Base-by-base conservation (phyloP, 106 monocot species). In the Allium sativum region DNA sequence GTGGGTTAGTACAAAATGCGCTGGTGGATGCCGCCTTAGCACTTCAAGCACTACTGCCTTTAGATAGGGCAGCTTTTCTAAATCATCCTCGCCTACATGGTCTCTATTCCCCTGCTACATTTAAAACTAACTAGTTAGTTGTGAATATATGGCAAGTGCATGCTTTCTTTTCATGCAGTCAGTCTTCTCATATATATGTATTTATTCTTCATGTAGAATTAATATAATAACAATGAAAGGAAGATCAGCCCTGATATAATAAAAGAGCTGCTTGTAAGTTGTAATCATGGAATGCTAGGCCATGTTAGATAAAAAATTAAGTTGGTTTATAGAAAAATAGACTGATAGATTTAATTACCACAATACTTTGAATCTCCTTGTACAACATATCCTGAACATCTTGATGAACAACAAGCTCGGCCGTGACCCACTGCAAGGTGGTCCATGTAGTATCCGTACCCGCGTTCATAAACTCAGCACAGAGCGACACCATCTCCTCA, bases 381-480 rank as follows among this genome's bases (percentile, higher is more conserved):
- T 22, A 12, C 12, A 82, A 58, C 65, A 67, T 82, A 12, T 48
- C 19, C 70, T 82, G 81, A 44, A 77, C 59, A 43, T 10, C 48
- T 8, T 31, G 58, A 44, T 59, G 14, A 45, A 40, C 60, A 18
- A 65, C 70, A 2, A 76, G 68, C 56, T 81, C 54, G 15, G 71
- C 73, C 76, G 76, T 73, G 55, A 63, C 64, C 81, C 76, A 81
- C 55, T 81, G 55, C 59, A 81, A 58, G 16, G 69, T 67, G 7
- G 69, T 77, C 6, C 69, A 46, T 3, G 73, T 81, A 14, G 81
- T 81, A 57, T 81, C 81, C 0, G 76, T 70, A 7, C 76, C 81
- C 54, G 60, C 81, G 21, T 56, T 66, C 1, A 81, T 52, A 52
- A 81, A 78, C 58, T 78, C 78, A 0, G 68, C 68, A 42, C 78